Conservation (phyloP, 2,329 filamentous ascomycete species). For the Pseudohalonectria lignicola region DNA sequence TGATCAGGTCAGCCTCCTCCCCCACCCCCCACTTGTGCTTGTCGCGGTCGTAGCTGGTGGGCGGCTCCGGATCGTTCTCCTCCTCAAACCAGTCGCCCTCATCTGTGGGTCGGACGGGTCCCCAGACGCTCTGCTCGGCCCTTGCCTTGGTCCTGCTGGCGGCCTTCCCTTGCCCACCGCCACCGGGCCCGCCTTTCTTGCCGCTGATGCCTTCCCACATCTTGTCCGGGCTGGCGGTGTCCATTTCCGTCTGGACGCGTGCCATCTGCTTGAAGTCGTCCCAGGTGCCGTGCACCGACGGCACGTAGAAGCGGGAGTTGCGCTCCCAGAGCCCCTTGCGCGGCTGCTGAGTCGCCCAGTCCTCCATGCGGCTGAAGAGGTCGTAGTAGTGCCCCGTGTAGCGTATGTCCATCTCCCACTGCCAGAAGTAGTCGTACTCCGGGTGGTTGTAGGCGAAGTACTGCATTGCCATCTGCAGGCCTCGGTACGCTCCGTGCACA, state of each 20-base stretch:
- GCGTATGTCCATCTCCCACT: constrained; percentile 90
- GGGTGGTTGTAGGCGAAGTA: constrained; percentile 83
- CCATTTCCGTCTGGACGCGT: constrained; percentile 63
- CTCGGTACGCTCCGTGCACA: constrained; percentile 86
- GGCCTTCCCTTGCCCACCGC: constrained; percentile 17
- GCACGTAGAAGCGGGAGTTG: constrained; percentile 67
- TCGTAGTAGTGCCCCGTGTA: constrained; percentile 84
- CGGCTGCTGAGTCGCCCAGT: constrained; percentile 63
- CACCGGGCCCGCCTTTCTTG: constrained; percentile 13
- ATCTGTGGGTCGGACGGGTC: constrained; percentile 60
- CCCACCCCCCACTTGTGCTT: constrained; percentile 78
- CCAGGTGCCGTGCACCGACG: constrained; percentile 65
- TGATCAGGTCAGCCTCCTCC: constrained; percentile 86
- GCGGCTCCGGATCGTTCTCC: constrained; percentile 63
- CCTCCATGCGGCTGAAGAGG: constrained; percentile 55
- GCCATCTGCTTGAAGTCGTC: constrained; percentile 72
- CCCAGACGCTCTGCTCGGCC: constrained; percentile 66
- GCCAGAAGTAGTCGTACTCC: constrained; percentile 87
- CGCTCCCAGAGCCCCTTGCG: constrained; percentile 76
- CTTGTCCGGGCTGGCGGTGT: constrained; percentile 53
- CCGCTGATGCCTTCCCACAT: constrained; percentile 48
- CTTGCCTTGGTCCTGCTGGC: constrained; percentile 21
- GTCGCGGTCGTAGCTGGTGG: constrained; percentile 65
- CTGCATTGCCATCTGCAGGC: constrained; percentile 88
- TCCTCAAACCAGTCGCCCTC: constrained; percentile 61